Percentiles rank a stretch among this genome's conserved stretches.
These are phyloP conservation scores for Chalara sp. DNA, from an alignment of 2,329 filamentous ascomycete species.

Conservation along the genomic window DNA sequence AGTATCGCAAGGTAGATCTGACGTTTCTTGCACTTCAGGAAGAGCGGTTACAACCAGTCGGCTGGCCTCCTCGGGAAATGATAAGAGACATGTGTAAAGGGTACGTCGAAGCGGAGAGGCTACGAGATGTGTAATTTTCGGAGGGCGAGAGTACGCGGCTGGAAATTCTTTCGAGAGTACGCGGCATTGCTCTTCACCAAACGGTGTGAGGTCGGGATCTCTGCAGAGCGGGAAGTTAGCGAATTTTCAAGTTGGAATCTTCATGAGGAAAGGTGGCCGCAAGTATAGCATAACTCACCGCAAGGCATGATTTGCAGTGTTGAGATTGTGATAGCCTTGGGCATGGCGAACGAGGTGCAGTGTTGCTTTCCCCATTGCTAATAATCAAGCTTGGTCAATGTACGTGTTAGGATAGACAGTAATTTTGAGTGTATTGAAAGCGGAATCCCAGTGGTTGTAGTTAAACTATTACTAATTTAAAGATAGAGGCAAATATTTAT, in stretches of 20 bases:
- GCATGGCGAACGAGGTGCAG: conserved; percentile 68
- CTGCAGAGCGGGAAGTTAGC: not conserved
- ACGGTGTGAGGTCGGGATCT: conserved; percentile 72
- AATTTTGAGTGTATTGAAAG: too few relatives aligned
- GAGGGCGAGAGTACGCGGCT: conserved; percentile 40
- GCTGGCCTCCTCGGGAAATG: conserved; percentile 53
- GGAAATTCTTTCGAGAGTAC: conserved; percentile 57
- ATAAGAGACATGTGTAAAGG: conserved; percentile 66
- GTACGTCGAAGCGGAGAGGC: conserved; percentile 78
- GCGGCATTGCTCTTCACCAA: conserved; percentile 70
- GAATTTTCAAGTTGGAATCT: too few relatives aligned
- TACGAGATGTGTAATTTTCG: conserved; percentile 60
- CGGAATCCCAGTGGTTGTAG: too few relatives aligned
- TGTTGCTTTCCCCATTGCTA: conserved; percentile 27
- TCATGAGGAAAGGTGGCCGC: too few relatives aligned
- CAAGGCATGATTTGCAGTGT: conserved; percentile 59
- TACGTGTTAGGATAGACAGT: too few relatives aligned
- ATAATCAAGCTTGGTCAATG: too few relatives aligned
- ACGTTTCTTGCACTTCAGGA: conserved; percentile 74
- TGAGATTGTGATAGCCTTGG: conserved; percentile 77
- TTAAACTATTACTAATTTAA: too few relatives aligned
- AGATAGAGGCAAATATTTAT: too few relatives aligned
- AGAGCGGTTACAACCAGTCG: conserved; percentile 49
- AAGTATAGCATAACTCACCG: conserved; percentile 22
- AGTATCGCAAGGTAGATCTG: conserved; percentile 67